Conservation (phyloP, 257 asterid genomes). For the Coffea eugenioides region DNA sequence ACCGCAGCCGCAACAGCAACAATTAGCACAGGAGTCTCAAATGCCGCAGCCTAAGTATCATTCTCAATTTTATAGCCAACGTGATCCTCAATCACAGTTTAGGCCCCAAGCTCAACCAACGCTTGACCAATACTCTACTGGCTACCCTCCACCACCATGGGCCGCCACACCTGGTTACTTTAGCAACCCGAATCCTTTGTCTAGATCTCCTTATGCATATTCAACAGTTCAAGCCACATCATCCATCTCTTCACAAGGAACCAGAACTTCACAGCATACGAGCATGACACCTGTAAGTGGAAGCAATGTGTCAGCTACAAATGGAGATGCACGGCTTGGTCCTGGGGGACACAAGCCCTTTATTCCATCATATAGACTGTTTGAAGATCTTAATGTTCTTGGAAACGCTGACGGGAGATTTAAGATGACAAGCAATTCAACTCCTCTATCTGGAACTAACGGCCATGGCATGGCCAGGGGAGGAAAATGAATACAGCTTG, state of each 20-base stretch:
- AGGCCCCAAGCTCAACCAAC: conserved; percentile 31
- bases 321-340: conserved; percentile 33
- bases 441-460: conserved; percentile 40
- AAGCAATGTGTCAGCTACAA: conserved; percentile 27
- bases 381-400: conserved; percentile 90
- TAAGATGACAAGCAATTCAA: conserved; percentile 31
- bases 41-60: conserved; percentile 28
- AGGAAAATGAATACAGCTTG: conserved; percentile 28
- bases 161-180: conserved; percentile 69
- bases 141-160: conserved; percentile 92
- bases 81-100: conserved; percentile 11
- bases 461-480: conserved; percentile 37
- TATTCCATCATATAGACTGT: conserved; percentile 72
- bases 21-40: conserved; percentile 9
- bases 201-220: conserved; percentile 29
- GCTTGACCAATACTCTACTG: conserved; percentile 32
- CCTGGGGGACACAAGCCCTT: conserved; percentile 49
- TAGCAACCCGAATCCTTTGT: conserved; percentile 35
- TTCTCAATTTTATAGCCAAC: conserved; percentile 11
- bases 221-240: conserved; percentile 32
- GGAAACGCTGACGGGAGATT: conserved; percentile 51
- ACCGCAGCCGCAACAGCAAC: conserved; percentile 26
- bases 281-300: conserved; percentile 9
- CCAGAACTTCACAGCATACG: conserved; percentile 20
- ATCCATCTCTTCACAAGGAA: conserved; percentile 20